Evolutionary conservation across 140 eudicot species (phyloP), one percentile per base, ranked within the genome.

Genomic region (Bidens hawaiensis): DNA sequence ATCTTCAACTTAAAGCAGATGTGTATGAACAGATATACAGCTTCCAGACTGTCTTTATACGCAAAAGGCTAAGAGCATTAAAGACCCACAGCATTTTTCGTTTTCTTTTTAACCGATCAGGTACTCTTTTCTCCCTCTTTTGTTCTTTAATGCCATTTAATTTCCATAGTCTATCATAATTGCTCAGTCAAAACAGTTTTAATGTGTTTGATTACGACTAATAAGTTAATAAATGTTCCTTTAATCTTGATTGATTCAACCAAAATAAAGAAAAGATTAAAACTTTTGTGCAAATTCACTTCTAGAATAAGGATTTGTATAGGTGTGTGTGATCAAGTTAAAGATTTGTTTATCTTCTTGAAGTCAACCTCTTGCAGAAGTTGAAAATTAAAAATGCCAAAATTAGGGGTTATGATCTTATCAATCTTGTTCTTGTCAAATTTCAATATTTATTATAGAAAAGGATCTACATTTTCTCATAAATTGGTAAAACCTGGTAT

Each of bases 371-470:
- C 28, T 51, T 41, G 23, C 34, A 18, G 26, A 22, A 47, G 12
- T 40, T 22, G 21, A 13, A 31, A 18, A 8, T 14, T 69, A 8
- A 24, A 19, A 41, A 81, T 78, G 85, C 66, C 79, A 38, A 78
- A 73, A 62, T 15, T 76, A 60, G 72, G 69, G 48, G 59, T 55
- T 28, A 65, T 76, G 41, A 55, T 76, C 24, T 26, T 55, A 3
- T 65, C 33, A 54, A 18, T 61, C 42, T 28, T 74, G 65, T 55
- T 66, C 38, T 63, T 79, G 62, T 70, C 79, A 67, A 51, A 75
- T 60, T 60, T 70, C 66, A 69, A 60, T 65, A 64, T 66, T 30
- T 53, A n/a, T n/a, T n/a, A 27, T 68, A 65, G 81, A 71, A 75
- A 49, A 65, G 60, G 67, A 21, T 65, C 50, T 64, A 55, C 26